Base-by-base conservation (phyloP, 1,284 basidiomycete genomes). In the Waitea zeae region DNA sequence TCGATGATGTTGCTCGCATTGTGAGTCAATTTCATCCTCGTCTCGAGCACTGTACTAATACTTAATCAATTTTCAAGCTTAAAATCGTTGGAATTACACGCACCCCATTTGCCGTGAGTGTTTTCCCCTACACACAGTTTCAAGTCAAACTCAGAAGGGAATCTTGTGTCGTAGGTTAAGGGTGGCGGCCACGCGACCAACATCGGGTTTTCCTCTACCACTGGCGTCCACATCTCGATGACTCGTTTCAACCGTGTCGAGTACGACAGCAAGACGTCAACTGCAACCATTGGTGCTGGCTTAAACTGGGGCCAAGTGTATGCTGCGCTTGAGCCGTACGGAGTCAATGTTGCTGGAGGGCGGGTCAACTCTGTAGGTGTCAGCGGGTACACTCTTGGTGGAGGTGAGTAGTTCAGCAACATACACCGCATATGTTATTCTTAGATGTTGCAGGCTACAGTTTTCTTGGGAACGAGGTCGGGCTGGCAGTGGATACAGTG, bases 171-270 rank as follows among this genome's bases (percentile, higher is more conserved):
- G n/a, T n/a, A 64, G 57, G 52, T 69, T 38, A 67, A 67, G 43
- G 57, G 62, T 5, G 68, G 61, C 14, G 67, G 66, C 0, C 66
- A 68, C 43, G 42, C 59, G 1, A 48, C 54, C 6, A 67, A 64
- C 41, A 54, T 54, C 1, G 58, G 58, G 3, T 67, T 64, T 47
- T 67, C 63, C 13, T 70, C 67, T 1, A 67, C 65, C 2, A 41
- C 48, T 0, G 67, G 68, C 14, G 57, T 71, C 7, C 67, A 68
- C 22, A 67, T 72, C 41, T 49, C 57, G 6, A 57, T 71, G 53
- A 44, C 43, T 34, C 53, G 56, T 3, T 62, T 72, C 46, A 54
- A 51, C 30, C 43, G 58, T 12, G 53, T 66, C 15, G 42, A 31
- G 0, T 58, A 61, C 39, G 40, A 61, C 33, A 38, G 39, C 3